Percentiles rank a stretch among this genome's conserved stretches.
These are phyloP conservation scores for Penicillium hesseltinei DNA, from an alignment of 2,329 filamentous ascomycete genomes.

Conservation along the genomic window DNA sequence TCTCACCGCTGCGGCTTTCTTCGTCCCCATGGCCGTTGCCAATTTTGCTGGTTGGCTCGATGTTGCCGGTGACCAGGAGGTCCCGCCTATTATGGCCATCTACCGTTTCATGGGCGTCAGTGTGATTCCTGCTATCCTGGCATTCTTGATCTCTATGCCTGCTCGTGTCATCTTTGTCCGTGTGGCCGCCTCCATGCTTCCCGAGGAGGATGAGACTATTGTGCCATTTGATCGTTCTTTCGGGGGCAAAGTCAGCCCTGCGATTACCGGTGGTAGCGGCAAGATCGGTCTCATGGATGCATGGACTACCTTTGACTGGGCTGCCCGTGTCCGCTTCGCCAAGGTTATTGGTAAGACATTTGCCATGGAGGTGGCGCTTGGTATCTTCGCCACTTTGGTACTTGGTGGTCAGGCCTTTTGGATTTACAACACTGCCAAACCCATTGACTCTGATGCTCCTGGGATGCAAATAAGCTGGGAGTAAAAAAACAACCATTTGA, in stretches of 20 bases:
- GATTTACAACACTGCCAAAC: conserved; percentile 18
- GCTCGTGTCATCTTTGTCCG: conserved; percentile 74
- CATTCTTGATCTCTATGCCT: conserved; percentile 69
- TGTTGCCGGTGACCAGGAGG: conserved; percentile 36
- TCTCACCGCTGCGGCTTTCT: conserved; percentile 49
- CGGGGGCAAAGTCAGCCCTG: conserved; percentile 71
- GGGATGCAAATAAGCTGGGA: background rate
- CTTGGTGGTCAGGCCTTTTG: conserved; percentile 55
- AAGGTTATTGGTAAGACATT: conserved; percentile 73
- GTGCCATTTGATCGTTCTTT: conserved; percentile 90
- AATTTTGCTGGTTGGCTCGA: conserved; percentile 45
- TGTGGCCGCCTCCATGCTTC: conserved; percentile 81
- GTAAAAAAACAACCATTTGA: background rate
- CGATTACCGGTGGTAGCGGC: conserved; percentile 69
- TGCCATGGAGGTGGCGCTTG: conserved; percentile 52
- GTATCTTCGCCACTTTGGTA: conserved; percentile 49
- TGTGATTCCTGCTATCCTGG: conserved; percentile 48
- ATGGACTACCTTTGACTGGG: conserved; percentile 73
- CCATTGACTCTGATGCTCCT: background rate
- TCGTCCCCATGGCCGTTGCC: conserved; percentile 46
- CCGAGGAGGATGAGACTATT: conserved; percentile 77
- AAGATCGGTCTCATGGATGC: conserved; percentile 71
- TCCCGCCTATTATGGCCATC: conserved; percentile 40
- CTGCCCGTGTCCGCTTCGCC: conserved; percentile 69
- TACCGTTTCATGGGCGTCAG: conserved; percentile 25